Evolutionary conservation across 495 filamentous ascomycete species (phyloP).

Genomic region (Lasiosphaeris hirsuta): DNA sequence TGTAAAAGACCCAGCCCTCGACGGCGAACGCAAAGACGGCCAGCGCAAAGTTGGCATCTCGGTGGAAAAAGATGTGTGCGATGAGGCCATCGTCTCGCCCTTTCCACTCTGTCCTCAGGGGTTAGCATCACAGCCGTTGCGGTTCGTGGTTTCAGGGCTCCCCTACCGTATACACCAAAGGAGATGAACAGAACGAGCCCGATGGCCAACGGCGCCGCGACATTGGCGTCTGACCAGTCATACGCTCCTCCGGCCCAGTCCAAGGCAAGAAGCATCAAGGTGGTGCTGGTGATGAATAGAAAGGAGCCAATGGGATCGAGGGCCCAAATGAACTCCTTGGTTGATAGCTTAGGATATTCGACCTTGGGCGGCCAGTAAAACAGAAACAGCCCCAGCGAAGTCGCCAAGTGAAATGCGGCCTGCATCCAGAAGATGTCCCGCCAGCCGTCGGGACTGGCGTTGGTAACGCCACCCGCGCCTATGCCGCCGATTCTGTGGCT

Average conservation of each 20-base stretch:
- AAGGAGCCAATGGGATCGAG: constrained; percentile 52
- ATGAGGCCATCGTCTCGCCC: constrained; percentile 50
- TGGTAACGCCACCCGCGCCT: constrained; percentile 51
- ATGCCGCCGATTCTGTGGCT: constrained; percentile 39
- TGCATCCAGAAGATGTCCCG: constrained; percentile 59
- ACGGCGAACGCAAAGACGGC: constrained; percentile 53
- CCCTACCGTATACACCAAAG: constrained; percentile 46
- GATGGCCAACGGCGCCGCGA: constrained; percentile 46
- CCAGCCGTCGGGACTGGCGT: constrained; percentile 45
- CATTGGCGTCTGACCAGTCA: constrained; percentile 45
- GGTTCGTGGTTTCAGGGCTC: too few relatives aligned
- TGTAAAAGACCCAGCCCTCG: constrained; percentile 59
- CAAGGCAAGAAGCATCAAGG: constrained; percentile 48
- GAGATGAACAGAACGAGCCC: constrained; percentile 42
- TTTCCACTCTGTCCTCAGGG: constrained; percentile 45
- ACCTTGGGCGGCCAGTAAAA: constrained; percentile 49
- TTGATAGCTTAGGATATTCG: constrained; percentile 41
- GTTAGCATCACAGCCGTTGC: too few relatives aligned
- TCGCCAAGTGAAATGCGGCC: constrained; percentile 49
- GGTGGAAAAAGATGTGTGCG: constrained; percentile 52
- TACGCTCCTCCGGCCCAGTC: constrained; percentile 54
- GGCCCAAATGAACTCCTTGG: constrained; percentile 45
- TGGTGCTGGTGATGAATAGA: constrained; percentile 47
- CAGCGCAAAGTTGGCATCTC: constrained; percentile 51
- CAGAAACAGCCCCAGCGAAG: constrained; percentile 43